Conservation (phyloP, 2,329 filamentous ascomycete genomes). For the Calycina marina region DNA sequence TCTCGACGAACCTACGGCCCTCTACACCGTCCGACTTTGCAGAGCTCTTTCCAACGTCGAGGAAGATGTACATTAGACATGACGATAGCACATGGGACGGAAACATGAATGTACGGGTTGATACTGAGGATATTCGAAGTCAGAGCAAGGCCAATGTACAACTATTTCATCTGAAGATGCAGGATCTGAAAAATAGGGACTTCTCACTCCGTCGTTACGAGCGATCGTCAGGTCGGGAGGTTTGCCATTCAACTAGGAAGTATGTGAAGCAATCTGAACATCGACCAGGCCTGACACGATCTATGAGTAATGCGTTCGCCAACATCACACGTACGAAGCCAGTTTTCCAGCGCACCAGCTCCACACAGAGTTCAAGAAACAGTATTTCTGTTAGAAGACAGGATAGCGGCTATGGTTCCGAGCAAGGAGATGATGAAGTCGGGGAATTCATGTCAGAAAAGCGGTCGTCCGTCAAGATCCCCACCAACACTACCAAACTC, state of each 20-base stretch:
- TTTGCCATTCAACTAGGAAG: constrained; percentile 70
- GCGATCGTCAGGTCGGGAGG: constrained; percentile 81
- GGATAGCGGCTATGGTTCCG: constrained; percentile 44
- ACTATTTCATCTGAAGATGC: constrained; percentile 91
- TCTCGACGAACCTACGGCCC: constrained; percentile 52
- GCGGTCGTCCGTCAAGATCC: constrained; percentile 20
- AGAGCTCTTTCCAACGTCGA: constrained; percentile 71
- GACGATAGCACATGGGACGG: constrained; percentile 83
- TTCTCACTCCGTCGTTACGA: constrained; percentile 89
- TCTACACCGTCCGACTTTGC: constrained; percentile 74
- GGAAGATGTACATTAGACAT: constrained; percentile 70
- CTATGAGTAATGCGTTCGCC: constrained; percentile 39
- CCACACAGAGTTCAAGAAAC: constrained; percentile 8
- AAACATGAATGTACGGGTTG: constrained; percentile 90
- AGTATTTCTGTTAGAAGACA: constrained; percentile 11
- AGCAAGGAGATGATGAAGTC: constrained; percentile 20
- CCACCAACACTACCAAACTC: constrained; percentile 70
- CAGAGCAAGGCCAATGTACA: constrained; percentile 47
- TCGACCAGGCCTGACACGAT: constrained; percentile 29
- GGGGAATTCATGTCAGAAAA: constrained; percentile 18
- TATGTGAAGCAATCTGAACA: constrained; percentile 39
- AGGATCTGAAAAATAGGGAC: constrained; percentile 71
- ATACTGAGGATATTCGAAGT: constrained; percentile 49
- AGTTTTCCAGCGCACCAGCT: constrained; percentile 28
- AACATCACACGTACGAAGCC: constrained; percentile 28